Base-by-base conservation (phyloP, 129 eudicot genomes). In the Artemisia tridentata region DNA sequence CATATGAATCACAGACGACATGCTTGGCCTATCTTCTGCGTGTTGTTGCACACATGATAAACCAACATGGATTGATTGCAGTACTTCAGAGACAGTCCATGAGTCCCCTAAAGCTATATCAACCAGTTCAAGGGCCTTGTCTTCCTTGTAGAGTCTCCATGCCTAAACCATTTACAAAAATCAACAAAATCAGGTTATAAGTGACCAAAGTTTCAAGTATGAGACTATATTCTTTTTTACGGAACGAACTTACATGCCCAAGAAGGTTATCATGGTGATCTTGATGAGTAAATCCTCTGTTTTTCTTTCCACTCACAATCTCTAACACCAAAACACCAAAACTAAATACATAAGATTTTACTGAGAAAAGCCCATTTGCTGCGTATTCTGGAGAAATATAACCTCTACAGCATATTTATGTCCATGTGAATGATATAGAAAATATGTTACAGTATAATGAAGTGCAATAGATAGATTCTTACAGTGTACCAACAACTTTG, bases 401-500 rank as follows among this genome's bases (percentile, higher is more conserved):
- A 13, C 78, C 78, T 53, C 72, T 65, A 8, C 6, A 66, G 2
- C 27, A 55, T 16, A 34, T 50, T 63, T 69, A 14, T 13, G 56
- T 18, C 65, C 16, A 2, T 13, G 17, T 38, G 18, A 29, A 54
- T 54, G 20, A 1, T 53, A 55, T 34, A 54, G 4, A 53, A 15
- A 11, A 55, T 55, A 54, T 55, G 15, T 54, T 31, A 34, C 38
- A 41, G 1, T 38, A 38, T 43, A 52, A 14, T 55, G 2, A 63
- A 60, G 31, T 69, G 31, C 38, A n/a, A 20, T 2, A 15, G 13
- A 7, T 38, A 31, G 55, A 23, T 47, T 18, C 83, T 78, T 82
- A 82, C 80, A 73, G 53, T 63, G 82, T 82, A 10, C 86, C 86
- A 12, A 78, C 71, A 6, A 82, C 80, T 78, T 54, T 74, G 52